phyloP scores from a whole-genome alignment of 2,329 filamentous ascomycete species.

The Colletotrichum endophyticum region DNA sequence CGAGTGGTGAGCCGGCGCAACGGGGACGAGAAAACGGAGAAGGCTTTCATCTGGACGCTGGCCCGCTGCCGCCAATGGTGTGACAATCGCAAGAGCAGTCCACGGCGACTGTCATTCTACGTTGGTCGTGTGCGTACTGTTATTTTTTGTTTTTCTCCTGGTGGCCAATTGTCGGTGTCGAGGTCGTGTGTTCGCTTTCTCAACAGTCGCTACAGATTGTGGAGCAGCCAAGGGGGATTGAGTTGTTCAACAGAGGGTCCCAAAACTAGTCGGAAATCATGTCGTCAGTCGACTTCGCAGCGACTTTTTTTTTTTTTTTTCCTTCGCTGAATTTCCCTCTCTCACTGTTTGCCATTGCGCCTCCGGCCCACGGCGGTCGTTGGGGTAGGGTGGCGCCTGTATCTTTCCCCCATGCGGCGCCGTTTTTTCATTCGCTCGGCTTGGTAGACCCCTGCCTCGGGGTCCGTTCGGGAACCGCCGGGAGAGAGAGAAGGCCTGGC shows the following conservation, averaged over 20 bases:
- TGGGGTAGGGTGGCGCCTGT: background rate
- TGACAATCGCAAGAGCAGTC: slow-evolving; percentile 5
- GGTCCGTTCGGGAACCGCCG: slow-evolving; percentile 18
- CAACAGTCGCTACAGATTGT: slow-evolving; percentile 12
- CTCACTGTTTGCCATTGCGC: background rate
- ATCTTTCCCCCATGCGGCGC: background rate
- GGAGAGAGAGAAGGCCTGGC: background rate
- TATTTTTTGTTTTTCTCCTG: background rate
- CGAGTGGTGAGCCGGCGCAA: slow-evolving; percentile 42
- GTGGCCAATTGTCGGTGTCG: background rate
- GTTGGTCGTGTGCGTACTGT: background rate
- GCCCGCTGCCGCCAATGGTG: slow-evolving; percentile 13
- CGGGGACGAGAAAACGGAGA: slow-evolving; percentile 40
- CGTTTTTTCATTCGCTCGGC: slow-evolving; percentile 2
- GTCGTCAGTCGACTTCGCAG: slow-evolving; percentile 15
- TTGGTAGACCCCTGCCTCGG: slow-evolving; percentile 5
- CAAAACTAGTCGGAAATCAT: slow-evolving; percentile 2
- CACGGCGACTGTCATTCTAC: slow-evolving; percentile 16
- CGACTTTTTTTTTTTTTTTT: slow-evolving; percentile 10
- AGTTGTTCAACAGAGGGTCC: background rate
- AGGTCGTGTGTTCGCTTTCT: background rate
- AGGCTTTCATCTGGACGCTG: slow-evolving; percentile 44
- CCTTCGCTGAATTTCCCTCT: background rate
- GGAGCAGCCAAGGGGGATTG: slow-evolving; percentile 13
- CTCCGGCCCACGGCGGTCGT: background rate